These are phyloP conservation scores for Leccinum ambiguum DNA, from an alignment of 1,284 basidiomycete genomes.

Conservation along the genomic window DNA sequence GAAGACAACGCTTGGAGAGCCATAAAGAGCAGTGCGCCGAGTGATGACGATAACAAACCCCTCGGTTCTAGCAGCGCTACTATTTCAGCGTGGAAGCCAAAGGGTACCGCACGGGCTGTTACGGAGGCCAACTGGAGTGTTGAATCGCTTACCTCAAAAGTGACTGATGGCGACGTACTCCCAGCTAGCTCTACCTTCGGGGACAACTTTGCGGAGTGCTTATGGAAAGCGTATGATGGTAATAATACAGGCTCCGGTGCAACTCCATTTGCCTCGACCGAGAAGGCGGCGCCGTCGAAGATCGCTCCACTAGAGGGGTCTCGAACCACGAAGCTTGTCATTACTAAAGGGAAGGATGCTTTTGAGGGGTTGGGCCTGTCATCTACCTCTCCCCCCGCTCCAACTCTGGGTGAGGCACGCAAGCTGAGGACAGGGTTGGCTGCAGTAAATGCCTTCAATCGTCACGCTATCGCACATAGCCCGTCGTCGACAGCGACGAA, in stretches of 20 bases:
- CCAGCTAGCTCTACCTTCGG: conserved; percentile 31
- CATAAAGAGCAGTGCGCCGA: conserved; percentile 26
- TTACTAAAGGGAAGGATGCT: conserved; percentile 58
- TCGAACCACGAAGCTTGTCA: conserved; percentile 29
- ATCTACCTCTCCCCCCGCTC: conserved; percentile 45
- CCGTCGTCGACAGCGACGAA: conserved; percentile 27
- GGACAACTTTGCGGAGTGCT: conserved; percentile 58
- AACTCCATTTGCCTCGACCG: conserved; percentile 25
- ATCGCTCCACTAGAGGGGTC: conserved; percentile 30
- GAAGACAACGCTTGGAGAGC: conserved; percentile 58
- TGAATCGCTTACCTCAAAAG: conserved; percentile 26
- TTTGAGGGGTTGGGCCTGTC: conserved; percentile 72
- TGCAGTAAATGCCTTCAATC: conserved; percentile 37
- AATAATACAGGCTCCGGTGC: conserved; percentile 27
- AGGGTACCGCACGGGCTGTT: conserved; percentile 15
- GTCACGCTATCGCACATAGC: conserved; percentile 23
- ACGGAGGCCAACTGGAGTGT: conserved; percentile 51
- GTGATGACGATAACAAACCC: conserved; percentile 30
- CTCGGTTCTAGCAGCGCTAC: conserved; percentile 37
- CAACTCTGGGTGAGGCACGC: conserved; percentile 74
- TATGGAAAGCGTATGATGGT: conserved; percentile 50
- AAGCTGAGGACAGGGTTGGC: conserved; percentile 67
- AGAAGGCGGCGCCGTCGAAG: conserved; percentile 24
- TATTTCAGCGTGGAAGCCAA: conserved; percentile 35
- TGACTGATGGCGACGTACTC: conserved; percentile 23